phyloP scores from a whole-genome alignment of 1,139 yeast genomes.

The Entelexis paramagnoliae region DNA sequence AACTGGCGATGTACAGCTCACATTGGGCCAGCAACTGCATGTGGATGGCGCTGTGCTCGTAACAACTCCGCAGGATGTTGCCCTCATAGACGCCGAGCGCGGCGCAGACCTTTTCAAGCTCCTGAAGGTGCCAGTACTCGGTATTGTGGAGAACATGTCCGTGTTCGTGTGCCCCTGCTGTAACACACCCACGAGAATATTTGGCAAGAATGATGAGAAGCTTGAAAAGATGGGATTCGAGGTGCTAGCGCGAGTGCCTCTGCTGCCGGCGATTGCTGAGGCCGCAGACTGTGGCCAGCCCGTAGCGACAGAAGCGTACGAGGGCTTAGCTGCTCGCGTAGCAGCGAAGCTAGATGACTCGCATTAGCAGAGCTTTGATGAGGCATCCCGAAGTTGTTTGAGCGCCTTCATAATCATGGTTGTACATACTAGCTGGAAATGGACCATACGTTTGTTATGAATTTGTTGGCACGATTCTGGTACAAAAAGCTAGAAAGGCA shows the following conservation, averaged over 20 bases:
- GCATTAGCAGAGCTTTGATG: too few relatives aligned
- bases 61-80: slow-evolving; percentile 81
- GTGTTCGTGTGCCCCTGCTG: slow-evolving; percentile 67
- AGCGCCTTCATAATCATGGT: too few relatives aligned
- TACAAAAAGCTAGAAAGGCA: too few relatives aligned
- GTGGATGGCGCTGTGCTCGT: slow-evolving; percentile 76
- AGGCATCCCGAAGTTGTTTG: too few relatives aligned
- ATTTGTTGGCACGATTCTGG: too few relatives aligned
- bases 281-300: slow-evolving; percentile 39
- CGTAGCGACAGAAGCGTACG: slow-evolving; percentile 25
- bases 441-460: too few relatives aligned
- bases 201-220: slow-evolving; percentile 43
- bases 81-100: slow-evolving; percentile 67
- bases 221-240: slow-evolving; percentile 38
- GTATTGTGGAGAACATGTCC: slow-evolving; percentile 80
- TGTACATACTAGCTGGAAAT: too few relatives aligned
- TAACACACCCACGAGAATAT: slow-evolving; percentile 59
- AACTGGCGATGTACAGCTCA: slow-evolving; percentile 79
- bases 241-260: slow-evolving; percentile 53
- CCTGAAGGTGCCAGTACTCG: slow-evolving; percentile 63
- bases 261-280: slow-evolving; percentile 50
- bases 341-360: not conserved
- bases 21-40: slow-evolving; percentile 65
- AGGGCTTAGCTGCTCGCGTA: slow-evolving; percentile 25
- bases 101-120: slow-evolving; percentile 72